Base-by-base conservation (phyloP, 169 alveolate species). In the Miamiensis avidus region DNA sequence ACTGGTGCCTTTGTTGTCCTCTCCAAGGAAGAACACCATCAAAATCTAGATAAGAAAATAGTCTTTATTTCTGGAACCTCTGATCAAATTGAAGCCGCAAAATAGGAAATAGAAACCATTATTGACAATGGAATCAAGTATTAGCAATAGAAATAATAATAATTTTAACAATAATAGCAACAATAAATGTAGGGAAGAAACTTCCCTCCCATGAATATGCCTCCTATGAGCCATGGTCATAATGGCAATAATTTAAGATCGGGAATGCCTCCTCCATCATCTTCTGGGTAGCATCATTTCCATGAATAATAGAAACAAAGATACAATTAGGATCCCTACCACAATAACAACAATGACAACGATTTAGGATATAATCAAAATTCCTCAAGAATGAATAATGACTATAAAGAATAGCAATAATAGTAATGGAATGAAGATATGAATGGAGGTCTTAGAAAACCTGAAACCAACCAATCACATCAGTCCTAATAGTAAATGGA, bases 1-100 rank as follows among this genome's bases (percentile, higher is more conserved):
- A 89, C 96, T 69, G 96, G 96, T 31, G 91, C 94, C 69, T 49
- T 49, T 49, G 69, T 49, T 49, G 26, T 49, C 20, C 69, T 49
- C 26, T 49, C 69, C 4, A 49, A 20, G 69, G 69, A 49, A 49
- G 26, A 4, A 11, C 20, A 49, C 4, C 69, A 49, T 20, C 26
- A 49, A 49, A 20, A 20, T 11, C 69, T 11, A 49, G 26, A 4
- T 49, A 49, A 49, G 20, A 49, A 49, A 49, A 49, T 49, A 49
- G 4, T 49, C 69, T 49, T 49, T 11, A 49, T 49, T 11, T 49
- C 69, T 11, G 69, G 69, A 49, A 49, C 69, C 4, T 20, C 69
- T 49, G 69, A 49, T 49, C 26, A 4, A 4, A 49, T 49, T 49
- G 69, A 49, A 49, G 69, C 69, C 69, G 69, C 69, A 4, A 49